These are phyloP conservation scores for Lactarius akahatsu DNA, from an alignment of 768 basidiomycete genomes.

Conservation along the genomic window DNA sequence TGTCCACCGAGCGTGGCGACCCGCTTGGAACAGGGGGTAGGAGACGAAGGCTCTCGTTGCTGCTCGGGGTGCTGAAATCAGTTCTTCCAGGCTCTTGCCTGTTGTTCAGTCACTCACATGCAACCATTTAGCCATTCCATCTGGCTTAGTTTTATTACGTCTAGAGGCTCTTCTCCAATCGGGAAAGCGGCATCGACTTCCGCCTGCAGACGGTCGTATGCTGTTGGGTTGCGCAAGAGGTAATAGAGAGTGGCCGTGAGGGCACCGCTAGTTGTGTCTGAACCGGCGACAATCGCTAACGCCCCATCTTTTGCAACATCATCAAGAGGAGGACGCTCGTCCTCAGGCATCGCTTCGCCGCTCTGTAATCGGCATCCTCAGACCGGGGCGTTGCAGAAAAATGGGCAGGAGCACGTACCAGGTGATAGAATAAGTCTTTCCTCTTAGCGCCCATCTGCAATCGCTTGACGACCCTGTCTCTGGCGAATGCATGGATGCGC, in stretches of 20 bases:
- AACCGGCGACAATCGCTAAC: conserved; percentile 43
- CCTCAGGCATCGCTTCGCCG: not conserved
- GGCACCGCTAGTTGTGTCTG: conserved; percentile 42
- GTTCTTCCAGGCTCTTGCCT: not conserved
- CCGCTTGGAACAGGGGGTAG: conserved; percentile 10
- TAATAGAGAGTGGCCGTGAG: conserved; percentile 38
- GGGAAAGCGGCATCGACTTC: conserved; percentile 8
- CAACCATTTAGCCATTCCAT: conserved; percentile 19
- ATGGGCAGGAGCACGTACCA: conserved; percentile 34
- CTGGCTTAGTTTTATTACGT: not conserved
- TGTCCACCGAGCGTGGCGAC: conserved; percentile 3
- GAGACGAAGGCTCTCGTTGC: conserved; percentile 13
- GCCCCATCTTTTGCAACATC: conserved; percentile 38
- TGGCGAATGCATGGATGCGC: conserved; percentile 3
- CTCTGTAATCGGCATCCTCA: not conserved
- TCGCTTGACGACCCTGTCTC: conserved; percentile 1
- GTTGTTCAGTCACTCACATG: conserved; percentile 4
- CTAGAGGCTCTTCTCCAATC: conserved; percentile 6
- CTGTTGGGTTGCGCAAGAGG: conserved; percentile 36
- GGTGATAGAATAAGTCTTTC: conserved; percentile 42
- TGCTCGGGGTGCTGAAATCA: not conserved
- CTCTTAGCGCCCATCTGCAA: conserved; percentile 11
- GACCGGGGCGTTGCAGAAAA: conserved; percentile 2
- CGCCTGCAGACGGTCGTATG: conserved; percentile 1
- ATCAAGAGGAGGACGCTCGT: not conserved